A percentile compares a stretch with the other conserved stretches of the same genome.
These are phyloP conservation scores for Xylariales sp. DNA, from an alignment of 2,329 filamentous ascomycete genomes.

Conservation along the genomic window DNA sequence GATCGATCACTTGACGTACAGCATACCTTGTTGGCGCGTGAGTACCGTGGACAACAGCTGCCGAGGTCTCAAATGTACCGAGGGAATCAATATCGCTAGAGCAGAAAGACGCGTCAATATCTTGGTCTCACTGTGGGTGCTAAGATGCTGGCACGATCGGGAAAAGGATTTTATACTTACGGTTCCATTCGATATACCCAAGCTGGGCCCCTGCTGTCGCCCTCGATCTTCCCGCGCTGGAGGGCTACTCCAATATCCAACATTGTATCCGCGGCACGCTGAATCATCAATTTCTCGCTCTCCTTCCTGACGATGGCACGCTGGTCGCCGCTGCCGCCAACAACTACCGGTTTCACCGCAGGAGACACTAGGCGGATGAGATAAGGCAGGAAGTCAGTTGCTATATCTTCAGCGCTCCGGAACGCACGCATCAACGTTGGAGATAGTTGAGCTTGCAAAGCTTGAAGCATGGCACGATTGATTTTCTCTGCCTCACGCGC, in stretches of 20 bases:
- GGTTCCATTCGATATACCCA: constrained; percentile 96
- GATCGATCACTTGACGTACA: constrained; percentile 87
- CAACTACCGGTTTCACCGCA: constrained; percentile 84
- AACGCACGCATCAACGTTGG: constrained; percentile 72
- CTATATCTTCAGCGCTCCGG: constrained; percentile 71
- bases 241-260: constrained; percentile 77
- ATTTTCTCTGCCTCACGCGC: constrained; percentile 78
- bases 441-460: constrained; percentile 68
- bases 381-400: constrained; percentile 80
- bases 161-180: too few relatives aligned
- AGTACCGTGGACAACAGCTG: constrained; percentile 47
- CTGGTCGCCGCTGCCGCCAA: constrained; percentile 63
- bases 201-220: constrained; percentile 58
- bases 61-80: constrained; percentile 66
- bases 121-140: too few relatives aligned
- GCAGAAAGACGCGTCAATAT: too few relatives aligned
- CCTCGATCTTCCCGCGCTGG: constrained; percentile 75
- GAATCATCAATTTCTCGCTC: constrained; percentile 75
- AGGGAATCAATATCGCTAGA: constrained; percentile 69
- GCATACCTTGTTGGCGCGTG: constrained; percentile 81
- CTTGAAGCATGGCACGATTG: constrained; percentile 69
- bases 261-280: constrained; percentile 75
- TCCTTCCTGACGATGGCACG: constrained; percentile 84
- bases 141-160: too few relatives aligned
- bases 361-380: constrained; percentile 80